Conservation (phyloP, 805 yeast species). For the Metschnikowia aberdeeniae region DNA sequence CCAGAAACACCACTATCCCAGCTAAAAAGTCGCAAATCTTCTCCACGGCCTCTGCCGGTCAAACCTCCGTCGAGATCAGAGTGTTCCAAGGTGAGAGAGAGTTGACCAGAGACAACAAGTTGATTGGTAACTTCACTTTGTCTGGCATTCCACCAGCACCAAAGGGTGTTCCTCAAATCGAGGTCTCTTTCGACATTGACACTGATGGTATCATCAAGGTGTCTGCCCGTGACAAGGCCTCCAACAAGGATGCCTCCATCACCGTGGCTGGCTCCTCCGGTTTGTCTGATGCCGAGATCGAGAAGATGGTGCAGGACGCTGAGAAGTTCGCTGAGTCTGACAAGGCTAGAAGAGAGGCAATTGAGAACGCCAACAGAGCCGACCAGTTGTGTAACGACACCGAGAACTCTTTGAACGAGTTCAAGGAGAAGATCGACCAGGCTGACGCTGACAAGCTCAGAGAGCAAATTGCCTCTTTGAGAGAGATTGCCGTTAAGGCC, state of each 20-base stretch:
- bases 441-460: slow-evolving; percentile 45
- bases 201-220: slow-evolving; percentile 98
- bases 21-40: slow-evolving; percentile 94
- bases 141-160: slow-evolving; percentile 95
- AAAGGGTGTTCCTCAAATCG: slow-evolving; percentile 92
- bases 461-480: slow-evolving; percentile 27
- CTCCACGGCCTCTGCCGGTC: slow-evolving; percentile 94
- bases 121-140: slow-evolving; percentile 93
- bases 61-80: slow-evolving; percentile 94
- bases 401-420: slow-evolving; percentile 45
- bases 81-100: slow-evolving; percentile 99
- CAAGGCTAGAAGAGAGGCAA: slow-evolving; percentile 77
- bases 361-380: slow-evolving; percentile 82
- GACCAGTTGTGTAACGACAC: slow-evolving; percentile 64
- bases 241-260: slow-evolving; percentile 90
- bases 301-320: slow-evolving; percentile 86
- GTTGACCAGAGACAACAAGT: slow-evolving; percentile 94
- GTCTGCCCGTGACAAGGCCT: slow-evolving; percentile 88
- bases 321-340: slow-evolving; percentile 86
- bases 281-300: slow-evolving; percentile 83
- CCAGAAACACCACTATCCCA: slow-evolving; percentile 94
- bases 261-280: slow-evolving; percentile 97
- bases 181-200: slow-evolving; percentile 93
- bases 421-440: slow-evolving; percentile 44
- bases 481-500: slow-evolving; percentile 64